A percentile compares a stretch with the other conserved stretches of the same genome.
Conservation (phyloP, 768 basidiomycete species). For the Boletus edulis region DNA sequence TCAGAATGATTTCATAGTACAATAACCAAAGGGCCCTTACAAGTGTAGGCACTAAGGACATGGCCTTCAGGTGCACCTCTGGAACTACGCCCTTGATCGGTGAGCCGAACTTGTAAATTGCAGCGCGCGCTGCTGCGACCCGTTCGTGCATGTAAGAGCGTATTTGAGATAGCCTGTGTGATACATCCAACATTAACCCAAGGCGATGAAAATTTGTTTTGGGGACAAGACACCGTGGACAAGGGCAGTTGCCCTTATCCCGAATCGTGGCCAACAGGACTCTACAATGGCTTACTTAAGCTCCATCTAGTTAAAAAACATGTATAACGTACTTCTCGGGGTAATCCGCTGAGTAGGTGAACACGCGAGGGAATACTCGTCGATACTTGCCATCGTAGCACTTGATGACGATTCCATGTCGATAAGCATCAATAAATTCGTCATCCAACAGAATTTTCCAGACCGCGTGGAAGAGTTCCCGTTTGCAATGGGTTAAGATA, state of each 20-base stretch:
- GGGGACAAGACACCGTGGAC: conserved; percentile 27
- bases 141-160: not conserved
- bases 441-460: conserved; percentile 2
- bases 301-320: too few relatives aligned
- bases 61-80: conserved; percentile 8
- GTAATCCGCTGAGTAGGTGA: conserved; percentile 37
- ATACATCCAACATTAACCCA: conserved; percentile 10
- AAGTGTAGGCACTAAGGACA: conserved; percentile 11
- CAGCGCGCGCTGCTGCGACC: not conserved
- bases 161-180: not conserved
- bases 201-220: conserved; percentile 14
- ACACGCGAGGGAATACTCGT: conserved; percentile 26
- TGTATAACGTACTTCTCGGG: conserved; percentile 28
- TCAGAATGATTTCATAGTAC: too few relatives aligned
- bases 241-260: conserved; percentile 29
- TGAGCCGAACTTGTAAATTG: conserved; percentile 10
- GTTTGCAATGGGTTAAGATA: not conserved
- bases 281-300: conserved; percentile 4
- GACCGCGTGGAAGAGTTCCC: not conserved
- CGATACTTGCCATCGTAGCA: conserved; percentile 22
- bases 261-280: conserved; percentile 27
- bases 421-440: conserved; percentile 23
- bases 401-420: conserved; percentile 20
- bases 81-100: conserved; percentile 10
- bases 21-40: not conserved